Conservation (phyloP, 2,329 filamentous ascomycete species). For the Ophiostoma quercus region DNA sequence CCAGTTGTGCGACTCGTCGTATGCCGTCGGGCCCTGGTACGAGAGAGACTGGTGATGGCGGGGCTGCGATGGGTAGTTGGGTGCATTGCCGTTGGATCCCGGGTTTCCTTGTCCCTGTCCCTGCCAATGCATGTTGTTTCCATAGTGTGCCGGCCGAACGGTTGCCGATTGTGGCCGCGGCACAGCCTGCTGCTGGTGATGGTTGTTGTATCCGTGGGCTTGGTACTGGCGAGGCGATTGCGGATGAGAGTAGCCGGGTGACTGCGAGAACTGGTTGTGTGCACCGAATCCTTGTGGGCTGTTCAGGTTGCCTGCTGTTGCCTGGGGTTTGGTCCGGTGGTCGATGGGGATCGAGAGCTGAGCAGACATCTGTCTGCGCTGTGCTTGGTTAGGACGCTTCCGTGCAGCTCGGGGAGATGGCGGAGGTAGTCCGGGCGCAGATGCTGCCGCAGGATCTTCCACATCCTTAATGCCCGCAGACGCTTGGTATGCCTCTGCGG, state of each 20-base stretch:
- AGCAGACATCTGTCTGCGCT: slow-evolving; percentile 57
- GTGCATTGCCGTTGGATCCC: slow-evolving; percentile 21
- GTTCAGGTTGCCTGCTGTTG: slow-evolving; percentile 33
- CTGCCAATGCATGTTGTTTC: slow-evolving; percentile 25
- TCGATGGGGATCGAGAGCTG: slow-evolving; percentile 55
- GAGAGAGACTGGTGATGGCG: slow-evolving; percentile 35
- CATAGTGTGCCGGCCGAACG: slow-evolving; percentile 31
- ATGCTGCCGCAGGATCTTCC: not conserved
- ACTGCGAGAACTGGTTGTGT: slow-evolving; percentile 32
- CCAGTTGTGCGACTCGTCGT: slow-evolving; percentile 32
- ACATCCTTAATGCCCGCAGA: not conserved
- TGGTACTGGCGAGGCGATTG: slow-evolving; percentile 23
- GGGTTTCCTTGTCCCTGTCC: slow-evolving; percentile 15
- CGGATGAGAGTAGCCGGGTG: slow-evolving; percentile 25
- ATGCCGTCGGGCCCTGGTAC: slow-evolving; percentile 32
- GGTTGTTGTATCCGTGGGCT: slow-evolving; percentile 22
- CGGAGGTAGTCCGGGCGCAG: slow-evolving; percentile 14
- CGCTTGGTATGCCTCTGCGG: not conserved
- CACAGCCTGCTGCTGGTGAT: slow-evolving; percentile 21
- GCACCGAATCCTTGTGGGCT: slow-evolving; percentile 33
- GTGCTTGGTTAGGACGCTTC: slow-evolving; percentile 58
- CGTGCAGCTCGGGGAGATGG: slow-evolving; percentile 29
- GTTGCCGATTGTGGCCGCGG: slow-evolving; percentile 36
- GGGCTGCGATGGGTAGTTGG: slow-evolving; percentile 27
- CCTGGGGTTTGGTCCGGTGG: slow-evolving; percentile 36